Evolutionary conservation across 2,329 filamentous ascomycete species (phyloP).

Genomic region (Epichloe amarillans): DNA sequence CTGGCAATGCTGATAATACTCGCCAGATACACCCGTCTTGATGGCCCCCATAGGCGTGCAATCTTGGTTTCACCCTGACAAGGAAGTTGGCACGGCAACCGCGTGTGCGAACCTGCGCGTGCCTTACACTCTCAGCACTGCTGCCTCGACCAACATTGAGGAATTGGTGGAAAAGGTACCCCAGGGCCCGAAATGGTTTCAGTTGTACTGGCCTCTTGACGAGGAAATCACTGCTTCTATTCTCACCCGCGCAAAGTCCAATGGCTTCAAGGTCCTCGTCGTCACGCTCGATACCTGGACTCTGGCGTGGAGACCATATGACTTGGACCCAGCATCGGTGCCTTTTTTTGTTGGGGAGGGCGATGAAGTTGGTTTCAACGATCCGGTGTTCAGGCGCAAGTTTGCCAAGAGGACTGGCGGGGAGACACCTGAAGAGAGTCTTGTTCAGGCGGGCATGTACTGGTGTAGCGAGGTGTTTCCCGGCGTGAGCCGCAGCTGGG

Average conservation of each 20-base stretch:
- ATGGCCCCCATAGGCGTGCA: conserved; percentile 61
- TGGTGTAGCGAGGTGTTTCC: conserved; percentile 42
- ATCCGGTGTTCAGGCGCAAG: conserved; percentile 45
- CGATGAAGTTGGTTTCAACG: conserved; percentile 48
- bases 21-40: conserved; percentile 25
- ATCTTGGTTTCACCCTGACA: conserved; percentile 50
- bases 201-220: conserved; percentile 60
- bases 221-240: conserved; percentile 53
- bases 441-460: conserved; percentile 32
- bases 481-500: conserved; percentile 38
- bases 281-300: conserved; percentile 62
- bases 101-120: conserved; percentile 47
- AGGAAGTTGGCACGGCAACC: conserved; percentile 49
- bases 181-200: conserved; percentile 51
- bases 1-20: not conserved
- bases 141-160: conserved; percentile 49
- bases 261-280: conserved; percentile 52
- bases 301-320: conserved; percentile 54
- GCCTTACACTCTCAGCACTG: conserved; percentile 56
- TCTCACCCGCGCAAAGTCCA: conserved; percentile 44
- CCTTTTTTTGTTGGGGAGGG: conserved; percentile 48
- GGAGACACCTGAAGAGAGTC: conserved; percentile 32
- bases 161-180: conserved; percentile 48
- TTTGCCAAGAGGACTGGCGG: conserved; percentile 25
- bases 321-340: conserved; percentile 49